Base-by-base conservation (phyloP, 192 early-diverging fungal species). In the Coemansia sp. region DNA sequence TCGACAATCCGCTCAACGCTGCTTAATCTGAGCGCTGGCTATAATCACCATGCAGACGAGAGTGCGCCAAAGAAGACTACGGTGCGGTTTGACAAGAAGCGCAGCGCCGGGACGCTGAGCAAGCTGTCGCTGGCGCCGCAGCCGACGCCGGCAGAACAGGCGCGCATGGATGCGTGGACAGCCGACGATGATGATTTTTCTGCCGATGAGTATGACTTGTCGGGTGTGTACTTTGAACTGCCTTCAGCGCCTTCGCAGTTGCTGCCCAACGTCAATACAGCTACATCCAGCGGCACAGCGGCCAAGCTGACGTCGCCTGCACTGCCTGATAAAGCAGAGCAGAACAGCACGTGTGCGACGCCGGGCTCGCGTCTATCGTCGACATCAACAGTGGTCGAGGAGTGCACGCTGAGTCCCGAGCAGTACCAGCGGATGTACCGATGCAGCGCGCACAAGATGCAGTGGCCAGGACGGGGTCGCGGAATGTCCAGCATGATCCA, bases 361-460 rank as follows among this genome's bases (percentile, higher is more conserved):
- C 67, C 67, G 2, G 64, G 62, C 22, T 74, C 71, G 32, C 67
- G 77, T 53, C 58, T 79, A 55, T 79, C 77, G 50, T 75, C 77
- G 24, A 70, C 72, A 24, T 75, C 77, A 59, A 74, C 77, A 5
- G 65, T 75, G 45, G 69, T 71, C 5, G 77, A 80, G 0, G 72
- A 68, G 35, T 38, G 56, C 23, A 66, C 47, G 21, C 68, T 74
- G 37, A 68, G 63, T 35, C 47, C 69, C n/a, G 72, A 74, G 43
- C 77, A 71, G 63, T 71, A 56, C 66, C 70, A 66, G 56, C 69
- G 69, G 39, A 53, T 80, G 4, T 74, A 63, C 22, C 29, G 58
- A 23, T 54, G 69, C 25, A 80, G 77, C 65, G 72, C 66, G 56
- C 69, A 63, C 69, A 80, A 80, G 72, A 72, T 80, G 65, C 77